A percentile compares a stretch with the other conserved stretches of the same genome.
These are phyloP conservation scores for Scutellospora calospora DNA, from an alignment of 371 early-diverging fungal species.

Conservation along the genomic window DNA sequence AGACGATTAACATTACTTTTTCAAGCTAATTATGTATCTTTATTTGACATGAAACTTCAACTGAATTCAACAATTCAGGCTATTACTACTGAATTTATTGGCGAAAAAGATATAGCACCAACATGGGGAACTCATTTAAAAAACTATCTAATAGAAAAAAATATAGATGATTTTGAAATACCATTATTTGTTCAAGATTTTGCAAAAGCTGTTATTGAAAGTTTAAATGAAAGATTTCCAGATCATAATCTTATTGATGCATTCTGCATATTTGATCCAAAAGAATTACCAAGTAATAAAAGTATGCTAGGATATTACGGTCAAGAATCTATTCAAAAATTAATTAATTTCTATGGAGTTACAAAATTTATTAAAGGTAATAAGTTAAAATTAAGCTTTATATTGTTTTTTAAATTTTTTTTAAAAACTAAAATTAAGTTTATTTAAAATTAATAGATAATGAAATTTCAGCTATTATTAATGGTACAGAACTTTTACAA, in stretches of 20 bases:
- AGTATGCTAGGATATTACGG: not conserved
- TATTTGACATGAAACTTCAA: not conserved
- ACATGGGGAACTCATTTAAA: not conserved
- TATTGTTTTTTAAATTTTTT: too few relatives aligned
- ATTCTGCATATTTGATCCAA: not conserved
- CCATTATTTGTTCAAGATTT: not conserved
- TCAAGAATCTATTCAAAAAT: not conserved
- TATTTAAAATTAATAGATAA: too few relatives aligned
- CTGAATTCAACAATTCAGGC: not conserved
- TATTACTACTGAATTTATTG: constrained; percentile 14
- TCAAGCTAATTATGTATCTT: too few relatives aligned
- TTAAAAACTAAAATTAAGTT: too few relatives aligned
- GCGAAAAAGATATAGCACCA: not conserved
- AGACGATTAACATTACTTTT: too few relatives aligned
- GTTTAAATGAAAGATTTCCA: not conserved
- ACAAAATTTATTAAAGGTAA: too few relatives aligned
- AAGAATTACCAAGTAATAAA: not conserved
- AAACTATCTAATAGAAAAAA: too few relatives aligned
- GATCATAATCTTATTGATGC: not conserved
- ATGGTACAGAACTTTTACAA: too few relatives aligned
- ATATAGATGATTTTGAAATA: too few relatives aligned
- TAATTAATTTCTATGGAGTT: too few relatives aligned
- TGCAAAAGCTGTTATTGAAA: not conserved
- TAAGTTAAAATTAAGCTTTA: too few relatives aligned
- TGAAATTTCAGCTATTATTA: too few relatives aligned